Evolutionary conservation across 23 red algal genomes (phyloP).

Genomic region (Gracilaria caudata): DNA sequence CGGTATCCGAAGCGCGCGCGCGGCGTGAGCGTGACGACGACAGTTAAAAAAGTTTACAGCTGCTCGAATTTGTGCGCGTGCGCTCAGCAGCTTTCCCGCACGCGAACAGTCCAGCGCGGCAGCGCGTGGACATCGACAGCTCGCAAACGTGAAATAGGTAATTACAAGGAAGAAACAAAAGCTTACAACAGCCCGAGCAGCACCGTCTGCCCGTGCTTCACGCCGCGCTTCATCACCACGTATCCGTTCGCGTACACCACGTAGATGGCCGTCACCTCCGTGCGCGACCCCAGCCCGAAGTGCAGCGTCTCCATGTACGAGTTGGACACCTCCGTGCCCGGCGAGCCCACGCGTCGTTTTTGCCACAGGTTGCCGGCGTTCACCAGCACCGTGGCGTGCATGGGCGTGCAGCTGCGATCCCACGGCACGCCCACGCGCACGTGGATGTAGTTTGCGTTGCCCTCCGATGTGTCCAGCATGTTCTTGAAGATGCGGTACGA

Average conservation of each 20-base stretch:
- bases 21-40: not conserved
- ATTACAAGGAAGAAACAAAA: not conserved
- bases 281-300: constrained; percentile 53
- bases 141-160: not conserved
- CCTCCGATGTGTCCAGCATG: constrained; percentile 17
- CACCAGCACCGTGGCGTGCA: constrained; percentile 55
- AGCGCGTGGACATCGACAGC: too few species aligned
- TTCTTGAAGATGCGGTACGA: constrained; percentile 31
- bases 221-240: constrained; percentile 9
- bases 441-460: constrained; percentile 19
- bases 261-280: constrained; percentile 6
- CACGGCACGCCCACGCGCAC: constrained; percentile 61
- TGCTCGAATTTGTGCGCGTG: too few species aligned
- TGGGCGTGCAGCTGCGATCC: constrained; percentile 28
- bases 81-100: too few species aligned
- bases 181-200: not conserved
- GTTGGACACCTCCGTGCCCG: constrained; percentile 39
- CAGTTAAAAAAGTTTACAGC: too few species aligned
- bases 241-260: constrained; percentile 49
- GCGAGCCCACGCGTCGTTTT: constrained; percentile 44
- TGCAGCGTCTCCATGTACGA: constrained; percentile 53
- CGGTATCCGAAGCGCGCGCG: not conserved
- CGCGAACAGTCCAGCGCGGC: too few species aligned
- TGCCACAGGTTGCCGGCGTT: constrained; percentile 35
- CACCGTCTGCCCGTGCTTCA: constrained; percentile 17